A percentile compares a stretch with the other conserved stretches of the same genome.
Evolutionary conservation across 2,329 filamentous ascomycete species (phyloP).

Genomic region (Colletotrichum nymphaeae): DNA sequence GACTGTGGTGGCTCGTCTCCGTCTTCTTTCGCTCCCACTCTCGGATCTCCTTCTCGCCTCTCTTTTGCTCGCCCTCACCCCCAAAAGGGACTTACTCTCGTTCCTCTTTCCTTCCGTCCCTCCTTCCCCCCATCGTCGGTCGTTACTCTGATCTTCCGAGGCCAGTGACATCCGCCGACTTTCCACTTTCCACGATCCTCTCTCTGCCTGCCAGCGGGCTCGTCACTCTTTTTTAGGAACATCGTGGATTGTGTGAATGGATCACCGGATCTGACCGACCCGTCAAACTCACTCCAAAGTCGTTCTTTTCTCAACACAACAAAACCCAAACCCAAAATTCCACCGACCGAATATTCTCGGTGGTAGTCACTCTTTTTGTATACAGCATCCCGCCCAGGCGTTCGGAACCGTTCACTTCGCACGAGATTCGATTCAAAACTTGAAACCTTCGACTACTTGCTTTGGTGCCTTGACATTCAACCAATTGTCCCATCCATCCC

Average conservation of each 20-base stretch:
- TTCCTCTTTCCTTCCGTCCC: conserved; percentile 39
- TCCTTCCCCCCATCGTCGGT: conserved; percentile 43
- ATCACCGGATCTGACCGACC: conserved; percentile 15
- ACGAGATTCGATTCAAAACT: not conserved
- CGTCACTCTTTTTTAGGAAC: conserved; percentile 63
- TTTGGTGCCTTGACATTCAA: not conserved
- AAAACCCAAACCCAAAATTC: not conserved
- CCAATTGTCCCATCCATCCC: too few species aligned
- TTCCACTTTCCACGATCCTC: conserved; percentile 49
- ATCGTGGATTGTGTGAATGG: conserved; percentile 36
- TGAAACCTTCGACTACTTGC: not conserved
- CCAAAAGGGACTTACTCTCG: conserved; percentile 36
- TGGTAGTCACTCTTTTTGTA: conserved; percentile 19
- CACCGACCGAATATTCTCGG: conserved; percentile 2
- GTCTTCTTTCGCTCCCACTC: conserved; percentile 5
- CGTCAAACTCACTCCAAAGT: conserved; percentile 42
- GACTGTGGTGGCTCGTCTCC: conserved; percentile 13
- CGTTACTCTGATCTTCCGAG: conserved; percentile 40
- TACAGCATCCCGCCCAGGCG: not conserved
- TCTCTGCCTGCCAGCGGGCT: conserved; percentile 66
- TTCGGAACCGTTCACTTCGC: not conserved
- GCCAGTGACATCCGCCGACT: conserved; percentile 40
- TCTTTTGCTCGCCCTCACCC: conserved; percentile 36
- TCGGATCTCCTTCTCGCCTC: conserved; percentile 3
- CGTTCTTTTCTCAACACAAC: conserved; percentile 43